Evolutionary conservation across 495 filamentous ascomycete species (phyloP).

Genomic region (Neurospora sp.): DNA sequence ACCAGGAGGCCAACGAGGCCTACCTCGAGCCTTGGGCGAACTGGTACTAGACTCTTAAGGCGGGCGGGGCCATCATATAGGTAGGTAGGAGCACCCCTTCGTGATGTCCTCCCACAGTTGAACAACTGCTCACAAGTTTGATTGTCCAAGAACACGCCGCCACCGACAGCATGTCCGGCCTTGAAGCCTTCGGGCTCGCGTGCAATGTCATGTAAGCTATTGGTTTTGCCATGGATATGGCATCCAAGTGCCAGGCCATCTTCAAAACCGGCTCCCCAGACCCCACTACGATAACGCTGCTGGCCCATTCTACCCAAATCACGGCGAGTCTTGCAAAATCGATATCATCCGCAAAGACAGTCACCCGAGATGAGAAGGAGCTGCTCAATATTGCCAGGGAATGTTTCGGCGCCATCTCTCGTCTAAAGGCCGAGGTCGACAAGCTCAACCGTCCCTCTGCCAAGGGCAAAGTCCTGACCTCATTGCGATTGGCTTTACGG

Average conservation of each 20-base stretch:
- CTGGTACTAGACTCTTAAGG: no score
- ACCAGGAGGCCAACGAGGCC: no score
- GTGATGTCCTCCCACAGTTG: not conserved
- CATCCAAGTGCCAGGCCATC: not conserved
- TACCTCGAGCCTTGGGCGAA: not conserved
- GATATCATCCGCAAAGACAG: not conserved
- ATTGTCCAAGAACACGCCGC: not conserved
- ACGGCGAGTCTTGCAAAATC: not conserved
- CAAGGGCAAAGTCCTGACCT: not conserved
- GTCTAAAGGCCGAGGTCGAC: not conserved
- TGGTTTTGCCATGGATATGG: conserved; percentile 8
- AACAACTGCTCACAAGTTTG: not conserved
- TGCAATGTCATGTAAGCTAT: conserved; percentile 24
- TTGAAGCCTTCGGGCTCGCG: conserved; percentile 20
- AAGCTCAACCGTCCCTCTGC: not conserved
- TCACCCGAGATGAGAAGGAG: conserved; percentile 3
- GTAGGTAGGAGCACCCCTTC: not conserved
- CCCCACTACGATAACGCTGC: not conserved
- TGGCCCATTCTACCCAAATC: not conserved
- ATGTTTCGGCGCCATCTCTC: not conserved
- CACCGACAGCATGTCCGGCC: conserved; percentile 9
- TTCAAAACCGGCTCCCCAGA: conserved; percentile 8
- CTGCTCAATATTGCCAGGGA: not conserved
- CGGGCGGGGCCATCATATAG: not conserved
- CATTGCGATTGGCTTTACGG: not conserved